Percentiles rank a stretch among this genome's conserved stretches.
Evolutionary conservation across 78 protist genomes (phyloP).

Genomic region (Neovahlkampfia damariscottae): DNA sequence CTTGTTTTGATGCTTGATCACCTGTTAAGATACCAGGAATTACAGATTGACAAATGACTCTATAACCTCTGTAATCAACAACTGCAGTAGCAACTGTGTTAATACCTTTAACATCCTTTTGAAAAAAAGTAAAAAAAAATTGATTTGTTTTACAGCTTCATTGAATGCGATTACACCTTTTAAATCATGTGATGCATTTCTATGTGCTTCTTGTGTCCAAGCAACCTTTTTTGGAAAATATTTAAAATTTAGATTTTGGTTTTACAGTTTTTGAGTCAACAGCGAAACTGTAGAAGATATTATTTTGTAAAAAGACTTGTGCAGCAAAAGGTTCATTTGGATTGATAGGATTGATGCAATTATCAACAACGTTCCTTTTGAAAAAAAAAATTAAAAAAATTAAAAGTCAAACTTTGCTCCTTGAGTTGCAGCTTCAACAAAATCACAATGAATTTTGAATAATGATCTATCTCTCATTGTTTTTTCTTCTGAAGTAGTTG

Average conservation of each 20-base stretch:
- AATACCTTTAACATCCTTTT: constrained; percentile 33
- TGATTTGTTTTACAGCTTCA: constrained; percentile 21
- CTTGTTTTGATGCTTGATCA: constrained; percentile 26
- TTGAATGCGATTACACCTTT: constrained; percentile 39
- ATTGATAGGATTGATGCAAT: constrained; percentile 37
- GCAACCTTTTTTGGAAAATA: background rate
- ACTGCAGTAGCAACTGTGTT: constrained; percentile 45
- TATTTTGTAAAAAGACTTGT: constrained; percentile 50
- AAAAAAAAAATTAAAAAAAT: background rate
- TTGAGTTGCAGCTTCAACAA: constrained; percentile 50
- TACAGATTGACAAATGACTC: constrained; percentile 46
- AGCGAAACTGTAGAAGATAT: constrained; percentile 39
- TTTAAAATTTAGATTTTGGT: background rate
- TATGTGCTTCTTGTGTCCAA: background rate
- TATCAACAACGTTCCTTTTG: constrained; percentile 14
- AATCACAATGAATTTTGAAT: constrained; percentile 37
- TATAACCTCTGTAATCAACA: constrained; percentile 44
- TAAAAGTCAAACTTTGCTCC: constrained; percentile 33
- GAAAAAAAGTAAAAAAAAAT: background rate
- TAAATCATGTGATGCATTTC: constrained; percentile 40
- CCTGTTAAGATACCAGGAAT: constrained; percentile 48
- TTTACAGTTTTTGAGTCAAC: constrained; percentile 35
- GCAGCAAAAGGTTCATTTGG: constrained; percentile 35
- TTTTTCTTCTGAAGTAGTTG: constrained; percentile 26
- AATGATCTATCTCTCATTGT: constrained; percentile 47